phyloP scores from a whole-genome alignment of 2,329 filamentous ascomycete species.

The Fusarium xylarioides region DNA sequence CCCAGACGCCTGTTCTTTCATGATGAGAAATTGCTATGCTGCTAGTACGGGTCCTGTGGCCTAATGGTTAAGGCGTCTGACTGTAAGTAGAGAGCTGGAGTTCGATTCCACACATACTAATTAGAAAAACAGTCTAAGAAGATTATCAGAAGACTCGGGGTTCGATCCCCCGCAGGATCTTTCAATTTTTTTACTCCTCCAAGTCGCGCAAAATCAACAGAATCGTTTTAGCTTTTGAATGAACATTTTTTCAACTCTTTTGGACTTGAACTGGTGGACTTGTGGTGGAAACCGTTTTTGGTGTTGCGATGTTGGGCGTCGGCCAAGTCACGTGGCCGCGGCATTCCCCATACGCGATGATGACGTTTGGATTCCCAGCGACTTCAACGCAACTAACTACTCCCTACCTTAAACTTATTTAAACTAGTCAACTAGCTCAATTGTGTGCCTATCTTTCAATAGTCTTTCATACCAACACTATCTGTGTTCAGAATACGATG shows the following conservation, averaged over 20 bases:
- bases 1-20: no score
- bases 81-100: no score
- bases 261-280: not conserved
- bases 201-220: fast-evolving
- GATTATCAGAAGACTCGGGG: fast-evolving
- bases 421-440: not conserved
- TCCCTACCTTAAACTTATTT: not conserved
- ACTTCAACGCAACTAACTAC: not conserved
- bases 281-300: fast-evolving
- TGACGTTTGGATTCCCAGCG: not conserved
- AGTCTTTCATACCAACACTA: not conserved
- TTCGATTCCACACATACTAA: no score
- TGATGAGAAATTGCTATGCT: no score
- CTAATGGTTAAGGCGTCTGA: no score
- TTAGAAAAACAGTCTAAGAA: no score
- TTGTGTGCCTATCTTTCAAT: not conserved
- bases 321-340: not conserved
- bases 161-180: not conserved
- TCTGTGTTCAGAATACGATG: not conserved
- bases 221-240: fast-evolving
- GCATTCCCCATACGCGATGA: not conserved
- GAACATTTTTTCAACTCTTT: fast-evolving
- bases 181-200: no score
- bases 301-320: fast-evolving
- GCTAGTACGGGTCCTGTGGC: no score